Evolutionary conservation across 192 early-diverging fungal species (phyloP), one percentile per base, ranked within the genome.

Genomic region (Gamsiella multidivaricata): DNA sequence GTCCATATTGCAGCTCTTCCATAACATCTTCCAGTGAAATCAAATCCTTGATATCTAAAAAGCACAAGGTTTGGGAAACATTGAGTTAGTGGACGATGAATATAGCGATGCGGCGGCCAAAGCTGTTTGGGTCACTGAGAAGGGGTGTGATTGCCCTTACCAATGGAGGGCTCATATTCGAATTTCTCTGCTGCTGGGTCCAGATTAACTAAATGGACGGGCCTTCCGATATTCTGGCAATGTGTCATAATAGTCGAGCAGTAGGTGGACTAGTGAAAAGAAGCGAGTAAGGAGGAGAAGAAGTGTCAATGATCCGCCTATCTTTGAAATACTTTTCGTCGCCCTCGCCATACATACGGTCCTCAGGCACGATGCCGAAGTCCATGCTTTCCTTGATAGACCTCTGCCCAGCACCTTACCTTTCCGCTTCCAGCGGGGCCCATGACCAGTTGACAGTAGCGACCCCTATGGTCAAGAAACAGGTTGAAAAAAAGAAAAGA

Each of bases 11-110:
- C 28, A 99, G 88, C 80, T 99, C 97, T 23, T 96, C 94, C 92
- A 97, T 95, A 7, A 98, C 97, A 81, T 99, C 97, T 34, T 97
- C 97, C 10, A 99, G 79, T n/a, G 95, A 94, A 62, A 99, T 96
- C 47, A 99, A 84, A 59, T 99, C 96, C 59, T 92, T 86, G 66
- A 99, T 97, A 61, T 98, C 95, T 85, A 86, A 50, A 31, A 61
- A 28, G 15, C 17, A 20, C 26, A 54, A 7, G 32, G 15, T 5
- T 29, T 33, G n/a, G n/a, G 8, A 54, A 17, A 28, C 12, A 10
- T 2, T 14, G 14, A 9, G n/a, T 20, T 56, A 18, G 9, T 4
- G n/a, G 7, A 39, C 5, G 23, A 29, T 29, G n/a, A n/a, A 54
- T 51, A 23, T 45, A 45, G 29, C 34, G 31, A 43, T 7, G 47